Conservation (phyloP, 2,329 filamentous ascomycete genomes). For the Daldinia sp. region DNA sequence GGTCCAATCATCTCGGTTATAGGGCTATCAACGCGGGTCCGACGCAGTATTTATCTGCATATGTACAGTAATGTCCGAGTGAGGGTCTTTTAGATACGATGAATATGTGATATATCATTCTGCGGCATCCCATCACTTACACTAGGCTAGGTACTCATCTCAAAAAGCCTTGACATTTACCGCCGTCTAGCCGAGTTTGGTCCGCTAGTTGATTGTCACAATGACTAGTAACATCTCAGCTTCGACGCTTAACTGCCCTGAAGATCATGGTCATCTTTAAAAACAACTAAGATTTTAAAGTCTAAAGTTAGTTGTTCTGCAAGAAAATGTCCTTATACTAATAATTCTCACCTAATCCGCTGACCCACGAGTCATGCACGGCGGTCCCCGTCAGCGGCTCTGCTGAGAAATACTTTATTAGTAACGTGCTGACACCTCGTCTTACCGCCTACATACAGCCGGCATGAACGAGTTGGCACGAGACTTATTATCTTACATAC, state of each 20-base stretch:
- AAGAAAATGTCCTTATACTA: not conserved
- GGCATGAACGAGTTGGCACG: conserved; percentile 33
- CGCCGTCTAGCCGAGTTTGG: conserved; percentile 13
- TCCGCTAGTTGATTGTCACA: conserved; percentile 2
- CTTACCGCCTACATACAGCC: conserved; percentile 12
- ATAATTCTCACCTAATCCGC: not conserved
- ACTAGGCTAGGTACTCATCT: not conserved
- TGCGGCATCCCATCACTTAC: conserved; percentile 3
- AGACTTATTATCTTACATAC: conserved; percentile 28
- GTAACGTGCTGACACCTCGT: conserved; percentile 26
- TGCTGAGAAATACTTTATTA: conserved; percentile 1
- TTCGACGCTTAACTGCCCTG: not conserved
- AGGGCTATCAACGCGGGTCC: not conserved
- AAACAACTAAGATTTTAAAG: not conserved
- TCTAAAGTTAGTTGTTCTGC: not conserved
- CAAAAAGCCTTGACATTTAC: conserved; percentile 16
- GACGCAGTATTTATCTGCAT: conserved; percentile 20
- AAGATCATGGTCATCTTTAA: not conserved
- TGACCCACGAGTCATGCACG: not conserved
- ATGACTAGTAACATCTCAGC: not conserved
- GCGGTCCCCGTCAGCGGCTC: not conserved
- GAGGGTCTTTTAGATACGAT: conserved; percentile 9
- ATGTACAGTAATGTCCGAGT: conserved; percentile 22
- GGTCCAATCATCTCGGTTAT: conserved; percentile 19
- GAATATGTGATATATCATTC: conserved; percentile 31